phyloP scores from a whole-genome alignment of 352 stramenopile genomes.

The Detonula confervacea region DNA sequence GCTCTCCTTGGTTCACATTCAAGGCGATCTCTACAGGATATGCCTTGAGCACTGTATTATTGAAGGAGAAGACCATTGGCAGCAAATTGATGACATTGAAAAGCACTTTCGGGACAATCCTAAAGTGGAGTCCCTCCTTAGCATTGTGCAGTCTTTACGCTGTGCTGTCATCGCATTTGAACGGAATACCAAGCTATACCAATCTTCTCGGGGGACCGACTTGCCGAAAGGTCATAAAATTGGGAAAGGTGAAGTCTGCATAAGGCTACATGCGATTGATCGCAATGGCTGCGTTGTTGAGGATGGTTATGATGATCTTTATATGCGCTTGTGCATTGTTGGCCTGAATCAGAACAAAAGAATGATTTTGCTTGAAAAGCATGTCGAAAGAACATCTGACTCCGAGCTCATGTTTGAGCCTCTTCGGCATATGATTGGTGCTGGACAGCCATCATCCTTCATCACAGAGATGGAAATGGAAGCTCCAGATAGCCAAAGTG shows the following conservation, averaged over 20 bases:
- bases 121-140: constrained; percentile 40
- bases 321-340: constrained; percentile 23
- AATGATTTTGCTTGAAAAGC: constrained; percentile 43
- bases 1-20: constrained; percentile 13
- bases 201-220: constrained; percentile 23
- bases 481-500: constrained; percentile 22
- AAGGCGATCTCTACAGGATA: constrained; percentile 18
- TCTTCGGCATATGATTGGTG: constrained; percentile 43
- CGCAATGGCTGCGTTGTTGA: constrained; percentile 9
- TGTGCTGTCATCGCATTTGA: constrained; percentile 56
- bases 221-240: constrained; percentile 12
- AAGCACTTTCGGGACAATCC: constrained; percentile 23
- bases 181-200: constrained; percentile 34
- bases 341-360: constrained; percentile 54
- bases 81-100: constrained; percentile 13
- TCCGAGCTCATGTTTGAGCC: constrained; percentile 42
- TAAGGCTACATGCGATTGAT: constrained; percentile 16
- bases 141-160: constrained; percentile 28
- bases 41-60: constrained; percentile 14
- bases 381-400: constrained; percentile 17
- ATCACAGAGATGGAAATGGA: constrained; percentile 35
- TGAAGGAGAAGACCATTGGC: constrained; percentile 9
- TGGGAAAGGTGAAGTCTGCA: constrained; percentile 20
- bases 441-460: constrained; percentile 15
- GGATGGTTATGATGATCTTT: neutral